Percentiles rank a stretch among this genome's conserved stretches.
Evolutionary conservation across 2,329 filamentous ascomycete genomes (phyloP).

Genomic region (Alternaria ethzedia): DNA sequence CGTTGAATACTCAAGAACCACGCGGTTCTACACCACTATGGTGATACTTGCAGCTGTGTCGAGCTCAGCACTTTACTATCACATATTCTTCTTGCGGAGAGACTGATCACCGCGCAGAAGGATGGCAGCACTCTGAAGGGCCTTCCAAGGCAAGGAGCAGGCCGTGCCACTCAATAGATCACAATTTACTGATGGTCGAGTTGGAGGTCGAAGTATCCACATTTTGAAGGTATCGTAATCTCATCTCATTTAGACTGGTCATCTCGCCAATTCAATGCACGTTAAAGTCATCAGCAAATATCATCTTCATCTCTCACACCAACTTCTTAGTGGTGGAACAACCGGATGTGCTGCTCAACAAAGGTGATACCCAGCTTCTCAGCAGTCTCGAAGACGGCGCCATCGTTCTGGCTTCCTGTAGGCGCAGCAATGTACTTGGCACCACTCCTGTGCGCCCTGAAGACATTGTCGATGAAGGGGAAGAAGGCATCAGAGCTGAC

Average conservation of each 20-base stretch:
- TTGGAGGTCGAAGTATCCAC: conserved; percentile 11
- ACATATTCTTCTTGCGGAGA: background rate
- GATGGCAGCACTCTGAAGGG: background rate
- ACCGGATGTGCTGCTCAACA: conserved; percentile 89
- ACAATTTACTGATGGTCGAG: background rate
- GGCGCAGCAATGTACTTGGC: conserved; percentile 96
- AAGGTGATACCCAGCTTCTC: conserved; percentile 93
- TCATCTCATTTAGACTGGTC: background rate
- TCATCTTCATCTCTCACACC: background rate
- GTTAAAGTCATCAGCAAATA: conserved; percentile 2
- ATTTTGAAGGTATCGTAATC: conserved; percentile 11
- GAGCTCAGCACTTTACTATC: background rate
- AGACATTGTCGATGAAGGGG: conserved; percentile 98
- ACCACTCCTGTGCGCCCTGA: conserved; percentile 85
- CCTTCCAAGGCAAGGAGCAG: background rate
- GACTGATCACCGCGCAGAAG: background rate
- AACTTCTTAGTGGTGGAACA: conserved; percentile 84
- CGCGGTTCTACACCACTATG: background rate
- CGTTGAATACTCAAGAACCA: background rate
- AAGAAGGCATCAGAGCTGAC: conserved; percentile 97
- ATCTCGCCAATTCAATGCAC: conserved; percentile 3
- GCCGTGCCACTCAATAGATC: background rate
- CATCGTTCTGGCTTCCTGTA: conserved; percentile 85
- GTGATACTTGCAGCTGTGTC: background rate
- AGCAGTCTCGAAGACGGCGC: conserved; percentile 82